These are phyloP conservation scores for Dactylorhiza incarnata DNA, from an alignment of 106 monocot species.

Conservation along the genomic window DNA sequence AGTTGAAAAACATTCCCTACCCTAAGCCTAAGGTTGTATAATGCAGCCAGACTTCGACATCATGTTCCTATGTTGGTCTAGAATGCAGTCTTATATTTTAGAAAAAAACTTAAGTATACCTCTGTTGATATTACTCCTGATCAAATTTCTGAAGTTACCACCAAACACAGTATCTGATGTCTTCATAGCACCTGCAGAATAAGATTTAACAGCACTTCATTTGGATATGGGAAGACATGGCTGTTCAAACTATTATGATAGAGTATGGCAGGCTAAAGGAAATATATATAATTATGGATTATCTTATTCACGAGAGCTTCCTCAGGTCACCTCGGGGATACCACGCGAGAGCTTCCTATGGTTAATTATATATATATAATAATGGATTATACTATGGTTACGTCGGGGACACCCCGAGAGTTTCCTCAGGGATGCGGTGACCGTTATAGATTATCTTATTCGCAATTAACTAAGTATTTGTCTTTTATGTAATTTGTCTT, in stretches of 20 bases:
- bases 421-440: no score
- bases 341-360: no score
- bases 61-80: neutral
- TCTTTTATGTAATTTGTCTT: no score
- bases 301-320: no score
- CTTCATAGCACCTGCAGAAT: slow-evolving; percentile 5
- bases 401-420: no score
- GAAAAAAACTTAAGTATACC: neutral
- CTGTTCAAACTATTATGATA: neutral
- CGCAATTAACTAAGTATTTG: no score
- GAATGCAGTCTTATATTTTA: neutral
- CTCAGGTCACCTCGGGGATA: no score
- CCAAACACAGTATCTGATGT: slow-evolving; percentile 6
- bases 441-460: no score
- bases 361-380: no score
- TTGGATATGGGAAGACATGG: neutral
- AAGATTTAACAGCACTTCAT: neutral
- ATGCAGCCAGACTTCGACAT: neutral
- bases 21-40: neutral
- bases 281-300: no score
- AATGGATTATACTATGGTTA: no score
- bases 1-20: neutral
- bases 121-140: neutral
- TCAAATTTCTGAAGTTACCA: neutral
- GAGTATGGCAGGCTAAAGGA: neutral